Base-by-base conservation (phyloP, 139 green algal genomes). In the Chlamydomonas incerta region DNA sequence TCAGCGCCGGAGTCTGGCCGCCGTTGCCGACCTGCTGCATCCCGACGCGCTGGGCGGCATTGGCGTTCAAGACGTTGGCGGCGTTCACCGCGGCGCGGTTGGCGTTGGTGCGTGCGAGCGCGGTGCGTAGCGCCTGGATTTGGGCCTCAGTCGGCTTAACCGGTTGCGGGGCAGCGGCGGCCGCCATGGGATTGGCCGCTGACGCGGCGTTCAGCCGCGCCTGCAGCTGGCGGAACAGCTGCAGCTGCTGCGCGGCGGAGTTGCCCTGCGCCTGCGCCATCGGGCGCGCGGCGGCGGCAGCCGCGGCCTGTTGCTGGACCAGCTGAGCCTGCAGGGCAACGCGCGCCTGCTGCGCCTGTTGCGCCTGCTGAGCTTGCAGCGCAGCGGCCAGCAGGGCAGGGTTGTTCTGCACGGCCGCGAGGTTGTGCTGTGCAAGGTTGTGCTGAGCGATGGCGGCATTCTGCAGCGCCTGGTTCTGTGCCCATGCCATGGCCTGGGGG, bases 211-310 rank as follows among this genome's bases (percentile, higher is more conserved):
- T 69, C 57, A 74, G 24, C 31, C 60, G 52, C 1, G 80, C 77
- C 60, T 89, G 81, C 35, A 89, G 85, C 68, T 85, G 85, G 70
- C 81, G 70, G 31, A 86, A 33, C 0, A 77, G 46, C 60, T 89
- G 85, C 60, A 89, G 60, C 58, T 89, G 74, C 72, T 88, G 83
- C 2, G 74, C 66, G 8, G 63, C 74, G 0, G 79, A n/a, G 35
- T 62, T 72, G 20, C 29, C 26, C 4, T 37, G n/a, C 65, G 50
- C 26, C 0, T 28, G 80, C 33, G 41, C 50, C 33, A 85, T 34
- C 0, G 80, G 68, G 11, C 80, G 65, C 3, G 47, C 79, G 1
- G 80, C 80, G 3, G 80, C 80, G 1, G 80, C 80, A 0, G 80
- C 67, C 9, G 65, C 67, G 20, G 80, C 80, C 68, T 86, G 76